Base-by-base conservation (phyloP, 1,284 basidiomycete species). In the Pyrrhoderma noxium region DNA sequence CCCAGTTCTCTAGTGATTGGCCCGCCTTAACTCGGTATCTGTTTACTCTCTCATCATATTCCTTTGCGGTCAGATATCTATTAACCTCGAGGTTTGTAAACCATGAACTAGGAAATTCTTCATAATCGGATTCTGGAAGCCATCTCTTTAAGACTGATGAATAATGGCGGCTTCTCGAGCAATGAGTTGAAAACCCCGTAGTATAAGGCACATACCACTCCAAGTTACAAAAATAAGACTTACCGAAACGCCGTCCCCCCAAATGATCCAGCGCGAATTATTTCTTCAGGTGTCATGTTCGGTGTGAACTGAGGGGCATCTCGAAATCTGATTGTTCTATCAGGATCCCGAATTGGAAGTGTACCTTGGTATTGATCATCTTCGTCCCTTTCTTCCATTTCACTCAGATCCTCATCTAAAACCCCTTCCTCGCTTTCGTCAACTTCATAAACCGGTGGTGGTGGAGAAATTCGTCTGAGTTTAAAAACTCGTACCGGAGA, bases 251-350 rank as follows among this genome's bases (percentile, higher is more conserved):
- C 67, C 1, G 60, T 66, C 1, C 71, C 70, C 1, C 68, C 71
- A 50, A 72, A 72, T 5, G 69, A 68, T 2, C 71, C 71, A 0
- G 65, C 66, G 8, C 57, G 52, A 23, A 72, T 65, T 61, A 73
- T 67, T 58, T 73, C 69, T 42, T 68, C 64, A 0, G 71, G 71
- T 1, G 70, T 71, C 18, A 73, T 48, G 56, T 73, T 72, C 8
- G 71, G 71, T 31, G 61, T 65, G 56, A 73, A 73, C 27, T 63
- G 70, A 19, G 64, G 56, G 1, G 65, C 61, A 43, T 71, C 45
- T 14, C 1, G 65, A 53, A 73, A 73, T 0, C 65, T 19, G 37
- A 72, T 45, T 4, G 58, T 62, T 9, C 69, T 69, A 48, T 64
- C 61, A 9, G 56, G 56, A 8, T 50, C 56, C 36, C 65, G 46